Evolutionary conservation across 768 basidiomycete species (phyloP).

Genomic region (Leccinum olivaceopallidum): DNA sequence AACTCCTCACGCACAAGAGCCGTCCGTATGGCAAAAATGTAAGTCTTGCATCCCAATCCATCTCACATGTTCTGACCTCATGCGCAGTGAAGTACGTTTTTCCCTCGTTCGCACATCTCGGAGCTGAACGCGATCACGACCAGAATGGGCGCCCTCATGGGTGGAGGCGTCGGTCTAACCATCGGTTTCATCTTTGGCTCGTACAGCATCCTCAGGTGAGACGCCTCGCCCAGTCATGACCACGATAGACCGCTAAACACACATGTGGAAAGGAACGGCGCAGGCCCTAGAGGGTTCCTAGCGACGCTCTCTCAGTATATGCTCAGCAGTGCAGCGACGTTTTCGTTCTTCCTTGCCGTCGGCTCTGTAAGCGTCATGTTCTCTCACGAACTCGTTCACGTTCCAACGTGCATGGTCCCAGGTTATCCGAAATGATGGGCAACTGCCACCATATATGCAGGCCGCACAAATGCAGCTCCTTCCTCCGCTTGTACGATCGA

Average conservation of each 20-base stretch:
- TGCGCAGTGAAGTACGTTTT: conserved; percentile 58
- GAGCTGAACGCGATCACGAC: conserved; percentile 11
- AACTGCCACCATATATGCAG: conserved; percentile 59
- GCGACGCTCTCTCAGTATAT: conserved; percentile 97
- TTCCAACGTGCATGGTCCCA: conserved; percentile 30
- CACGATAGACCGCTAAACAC: conserved; percentile 8
- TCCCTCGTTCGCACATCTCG: conserved; percentile 1
- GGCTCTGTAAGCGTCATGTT: conserved; percentile 64
- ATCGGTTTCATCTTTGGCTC: conserved; percentile 98
- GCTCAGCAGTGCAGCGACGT: conserved; percentile 96
- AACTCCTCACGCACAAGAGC: conserved; percentile 45
- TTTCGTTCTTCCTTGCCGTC: conserved; percentile 95
- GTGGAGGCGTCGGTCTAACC: conserved; percentile 90
- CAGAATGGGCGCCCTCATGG: conserved; percentile 93
- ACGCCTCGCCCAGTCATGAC: not conserved
- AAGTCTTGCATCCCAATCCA: conserved; percentile 25
- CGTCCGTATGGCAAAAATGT: conserved; percentile 80
- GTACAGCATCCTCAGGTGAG: conserved; percentile 87
- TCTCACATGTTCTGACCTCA: conserved; percentile 14
- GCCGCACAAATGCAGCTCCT: conserved; percentile 62
- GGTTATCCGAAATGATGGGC: conserved; percentile 87
- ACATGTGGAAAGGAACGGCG: conserved; percentile 62
- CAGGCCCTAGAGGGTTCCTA: conserved; percentile 86
- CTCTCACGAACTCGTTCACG: not conserved
- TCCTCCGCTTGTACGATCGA: conserved; percentile 58